phyloP scores from a whole-genome alignment of 306 rosid species.

The Malus fusca region DNA sequence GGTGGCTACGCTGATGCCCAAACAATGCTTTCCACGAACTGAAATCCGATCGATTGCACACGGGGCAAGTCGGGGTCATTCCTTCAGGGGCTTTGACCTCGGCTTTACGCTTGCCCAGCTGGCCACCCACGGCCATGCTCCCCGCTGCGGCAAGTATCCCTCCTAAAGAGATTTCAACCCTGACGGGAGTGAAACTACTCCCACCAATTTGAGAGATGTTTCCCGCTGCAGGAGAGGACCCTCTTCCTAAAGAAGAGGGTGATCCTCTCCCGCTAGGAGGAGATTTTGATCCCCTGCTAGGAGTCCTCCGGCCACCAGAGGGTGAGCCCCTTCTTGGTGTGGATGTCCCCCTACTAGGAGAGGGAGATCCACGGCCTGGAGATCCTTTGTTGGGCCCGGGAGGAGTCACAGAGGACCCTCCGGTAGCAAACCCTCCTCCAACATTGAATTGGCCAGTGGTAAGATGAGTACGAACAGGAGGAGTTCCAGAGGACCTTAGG shows the following conservation, averaged over 20 bases:
- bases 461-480: not conserved
- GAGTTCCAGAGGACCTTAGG: not conserved
- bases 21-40: slow-evolving; percentile 27
- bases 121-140: not conserved
- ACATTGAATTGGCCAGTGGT: not conserved
- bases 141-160: not conserved
- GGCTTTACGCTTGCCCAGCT: not conserved
- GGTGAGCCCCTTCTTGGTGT: not conserved
- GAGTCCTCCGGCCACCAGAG: not conserved
- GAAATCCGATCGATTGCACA: not conserved
- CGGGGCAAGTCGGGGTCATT: not conserved
- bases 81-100: not conserved
- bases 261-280: not conserved
- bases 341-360: not conserved
- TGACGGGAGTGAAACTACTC: not conserved
- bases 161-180: not conserved
- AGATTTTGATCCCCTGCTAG: not conserved
- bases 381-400: not conserved
- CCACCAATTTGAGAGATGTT: not conserved
- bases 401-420: not conserved
- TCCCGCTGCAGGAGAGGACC: no score
- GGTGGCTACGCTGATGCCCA: slow-evolving; percentile 29
- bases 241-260: not conserved
- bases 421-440: not conserved
- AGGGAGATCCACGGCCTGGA: not conserved